Evolutionary conservation across 2,329 filamentous ascomycete genomes (phyloP).

Genomic region (Fragosphaeria purpurea): DNA sequence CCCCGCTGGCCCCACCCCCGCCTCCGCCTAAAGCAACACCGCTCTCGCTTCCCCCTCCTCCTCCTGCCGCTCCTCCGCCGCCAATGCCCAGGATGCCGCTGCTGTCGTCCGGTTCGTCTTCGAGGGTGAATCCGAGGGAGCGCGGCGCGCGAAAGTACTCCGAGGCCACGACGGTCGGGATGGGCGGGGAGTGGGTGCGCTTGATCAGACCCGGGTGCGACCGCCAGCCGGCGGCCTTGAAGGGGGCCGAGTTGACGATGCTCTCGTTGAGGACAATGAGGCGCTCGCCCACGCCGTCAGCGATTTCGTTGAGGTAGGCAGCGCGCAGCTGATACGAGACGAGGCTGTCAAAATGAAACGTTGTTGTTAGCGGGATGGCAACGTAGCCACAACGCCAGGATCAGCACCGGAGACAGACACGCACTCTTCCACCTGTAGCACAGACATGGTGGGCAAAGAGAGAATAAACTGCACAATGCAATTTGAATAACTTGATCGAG

Average conservation of each 20-base stretch:
- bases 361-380: too few species aligned
- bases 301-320: slow-evolving; percentile 68
- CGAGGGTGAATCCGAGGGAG: slow-evolving; percentile 51
- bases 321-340: slow-evolving; percentile 74
- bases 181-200: slow-evolving; percentile 76
- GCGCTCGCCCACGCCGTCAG: slow-evolving; percentile 75
- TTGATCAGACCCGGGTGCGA: slow-evolving; percentile 66
- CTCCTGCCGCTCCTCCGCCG: neutral
- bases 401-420: slow-evolving; percentile 4
- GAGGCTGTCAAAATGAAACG: slow-evolving; percentile 41
- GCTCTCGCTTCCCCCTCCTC: neutral
- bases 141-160: slow-evolving; percentile 74
- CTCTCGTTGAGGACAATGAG: slow-evolving; percentile 72
- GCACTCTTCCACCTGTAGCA: slow-evolving; percentile 35
- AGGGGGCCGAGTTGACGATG: slow-evolving; percentile 69
- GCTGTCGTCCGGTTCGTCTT: slow-evolving; percentile 62
- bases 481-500: too few species aligned
- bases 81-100: slow-evolving; percentile 53
- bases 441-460: slow-evolving; percentile 25
- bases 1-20: neutral
- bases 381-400: too few species aligned
- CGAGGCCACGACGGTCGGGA: slow-evolving; percentile 70
- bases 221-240: slow-evolving; percentile 75
- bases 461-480: too few species aligned
- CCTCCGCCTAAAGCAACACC: neutral